Evolutionary conservation across 805 yeast genomes (phyloP), one percentile per base, ranked within the genome.

Genomic region (Sporopachydermia lactativora): DNA sequence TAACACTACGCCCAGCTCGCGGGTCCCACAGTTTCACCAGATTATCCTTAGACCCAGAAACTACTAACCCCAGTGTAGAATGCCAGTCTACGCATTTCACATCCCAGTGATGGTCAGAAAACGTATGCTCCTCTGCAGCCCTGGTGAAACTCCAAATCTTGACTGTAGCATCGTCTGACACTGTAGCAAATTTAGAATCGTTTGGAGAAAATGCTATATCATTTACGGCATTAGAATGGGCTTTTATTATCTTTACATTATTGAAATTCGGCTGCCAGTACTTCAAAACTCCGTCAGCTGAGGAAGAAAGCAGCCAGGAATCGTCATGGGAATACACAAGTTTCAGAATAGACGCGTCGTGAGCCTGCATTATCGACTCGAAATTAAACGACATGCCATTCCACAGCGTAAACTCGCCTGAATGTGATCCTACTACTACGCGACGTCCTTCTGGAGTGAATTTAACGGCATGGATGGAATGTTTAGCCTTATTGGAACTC

Each of bases 251-350:
- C 55, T 89, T 86, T 38, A 94, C 96, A 65, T 92, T 89, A 61
- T 92, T 92, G 65, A 92, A 84, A 60, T 92, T 92, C 3, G 96
- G 94, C 61, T 88, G 97, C 98, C 98, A 92, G 53, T 81, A 89
- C 62, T 92, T 92, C 52, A 92, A 72, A 4, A 70, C 66, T 17
- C 98, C 99, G 43, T 80, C 86, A 51, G 86, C 89, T 61, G 92
- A 97, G 31, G 95, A 96, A 53, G 94, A 79, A 17, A 92, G 64
- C 45, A 92, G 69, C 97, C 97, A 92, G 47, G 88, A 96, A 45
- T 85, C 96, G 45, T 80, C 78, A 57, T 85, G 94, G 4, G 92
- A 77, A 60, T 89, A 92, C 47, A 73, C 70, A 53, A 85, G 63
- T 1, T 89, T 68, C 24, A 86, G 70, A 31, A 92, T 81, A 0